Evolutionary conservation across 2,329 filamentous ascomycete species (phyloP), one percentile per base, ranked within the genome.

Genomic region (Phaeosphaeria sp.): DNA sequence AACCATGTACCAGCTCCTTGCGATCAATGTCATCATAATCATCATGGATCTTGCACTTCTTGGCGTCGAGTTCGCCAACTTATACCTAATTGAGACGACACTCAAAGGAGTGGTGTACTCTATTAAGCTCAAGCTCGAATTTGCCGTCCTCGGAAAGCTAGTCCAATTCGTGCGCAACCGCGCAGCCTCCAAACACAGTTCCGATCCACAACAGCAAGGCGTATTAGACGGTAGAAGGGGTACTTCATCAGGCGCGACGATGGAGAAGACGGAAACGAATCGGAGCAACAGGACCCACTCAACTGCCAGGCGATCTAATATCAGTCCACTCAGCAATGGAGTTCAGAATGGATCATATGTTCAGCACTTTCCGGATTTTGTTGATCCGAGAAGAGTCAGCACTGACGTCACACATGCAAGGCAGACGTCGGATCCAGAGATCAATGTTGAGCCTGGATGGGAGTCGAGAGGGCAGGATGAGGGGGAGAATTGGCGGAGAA

Each of bases 51-150:
- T 70, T 9, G 68, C 64, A 1, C 53, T 76, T 1, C 57, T 76
- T 2, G 60, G 54, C 6, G 63, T 74, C 50, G 72, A 75, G 47
- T 74, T 71, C 42, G 68, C 71, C 3, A 74, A 76, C 24, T 54
- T 73, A 1, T 75, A 75, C 45, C 53, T 75, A n/a, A 71, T 76
- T 20, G 65, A 75, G 55, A 73, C 71, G 8, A 75, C 76, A 0
- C 62, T 79, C 2, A 81, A 81, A 58, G 76, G 72, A 21, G 77
- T 79, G 20, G 75, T 80, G 6, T 82, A 82, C 66, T 77, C 74
- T 45, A 69, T 82, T 63, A 82, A 82, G 62, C 75, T 85, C 42
- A 84, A 85, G 58, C 78, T 86, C n/a, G 86, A 87, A 69, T 82
- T 83, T 59, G 81, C 83, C 17, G 81, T 88, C 42, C 74, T 88